Evolutionary conservation across 2,329 filamentous ascomycete genomes (phyloP), one percentile per base, ranked within the genome.

Genomic region (Monosporascus sp.): DNA sequence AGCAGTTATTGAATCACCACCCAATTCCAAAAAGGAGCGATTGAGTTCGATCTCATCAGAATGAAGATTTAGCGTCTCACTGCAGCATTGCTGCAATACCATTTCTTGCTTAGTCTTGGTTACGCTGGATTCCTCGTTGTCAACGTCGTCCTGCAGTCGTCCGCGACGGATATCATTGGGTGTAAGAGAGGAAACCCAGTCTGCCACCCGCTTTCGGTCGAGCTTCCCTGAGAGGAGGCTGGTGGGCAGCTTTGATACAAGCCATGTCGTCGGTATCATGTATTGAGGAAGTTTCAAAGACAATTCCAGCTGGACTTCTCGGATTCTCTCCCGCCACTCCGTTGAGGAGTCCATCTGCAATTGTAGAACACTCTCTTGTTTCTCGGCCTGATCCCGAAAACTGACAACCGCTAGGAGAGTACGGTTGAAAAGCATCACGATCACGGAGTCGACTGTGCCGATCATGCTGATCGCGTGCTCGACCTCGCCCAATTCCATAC

Each of bases 1-100:
- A 2, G 74, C 73, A 2, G 62, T 61, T 28, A 77, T 75, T 8
- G 74, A 77, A 46, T 77, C 74, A 3, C 75, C 75, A 3, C 75
- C 74, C 0, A 75, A 60, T 5, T 60, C 58, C 17, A 74, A 65
- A 49, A 77, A 76, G 46, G 67, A 66, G 37, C 66, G 62, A 15
- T 68, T 63, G 0, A 63, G 50, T 0, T 65, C 60, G 24, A 72
- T 60, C 2, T 68, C 58, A 0, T 63, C 61, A 0, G 64, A 54
- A 0, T 66, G 53, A 3, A 74, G 55, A 48, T 73, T 70, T 7
- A 79, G 66, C 0, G 77, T 66, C 18, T 69, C 63, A 1, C 71
- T 67, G 70, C 74, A 78, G n/a, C 17, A 22, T 20, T 20, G 77
- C 1, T 47, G 44, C 0, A n/a, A 37, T 11, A 41, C 15, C 52